phyloP scores from a whole-genome alignment of 1,284 basidiomycete genomes.

The Laetiporus sulphureus region DNA sequence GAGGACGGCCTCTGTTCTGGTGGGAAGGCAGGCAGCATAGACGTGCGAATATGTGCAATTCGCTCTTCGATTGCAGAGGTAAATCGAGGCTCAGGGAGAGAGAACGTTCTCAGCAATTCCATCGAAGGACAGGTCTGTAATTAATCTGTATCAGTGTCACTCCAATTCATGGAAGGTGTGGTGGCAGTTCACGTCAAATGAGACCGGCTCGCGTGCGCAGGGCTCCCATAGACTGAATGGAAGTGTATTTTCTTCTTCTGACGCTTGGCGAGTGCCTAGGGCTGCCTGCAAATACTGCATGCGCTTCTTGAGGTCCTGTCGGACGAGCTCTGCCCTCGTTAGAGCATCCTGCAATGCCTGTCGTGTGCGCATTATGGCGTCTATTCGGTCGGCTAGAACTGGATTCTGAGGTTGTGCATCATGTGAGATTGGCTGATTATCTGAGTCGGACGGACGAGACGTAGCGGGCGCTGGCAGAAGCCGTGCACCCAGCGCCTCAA shows the following conservation, averaged over 20 bases:
- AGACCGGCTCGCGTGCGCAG: slow-evolving; percentile 3
- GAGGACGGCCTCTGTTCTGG: slow-evolving; percentile 7
- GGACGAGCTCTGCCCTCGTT: slow-evolving; percentile 7
- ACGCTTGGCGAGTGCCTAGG: not conserved
- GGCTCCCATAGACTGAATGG: slow-evolving; percentile 10
- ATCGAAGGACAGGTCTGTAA: slow-evolving; percentile 2
- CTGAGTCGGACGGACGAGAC: not conserved
- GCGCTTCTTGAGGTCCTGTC: slow-evolving; percentile 9
- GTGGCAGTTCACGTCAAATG: slow-evolving; percentile 2
- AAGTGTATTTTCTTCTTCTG: not conserved
- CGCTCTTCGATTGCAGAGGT: slow-evolving; percentile 16
- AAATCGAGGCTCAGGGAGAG: slow-evolving; percentile 3
- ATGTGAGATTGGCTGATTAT: not conserved
- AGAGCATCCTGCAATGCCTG: slow-evolving; percentile 12
- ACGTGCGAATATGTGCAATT: slow-evolving; percentile 17
- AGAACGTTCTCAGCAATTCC: not conserved
- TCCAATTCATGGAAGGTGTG: no score
- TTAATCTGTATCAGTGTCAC: no score
- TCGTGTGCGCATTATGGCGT: slow-evolving; percentile 1
- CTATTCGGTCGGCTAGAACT: slow-evolving; percentile 3
- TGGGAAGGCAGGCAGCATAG: slow-evolving; percentile 15
- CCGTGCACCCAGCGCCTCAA: slow-evolving; percentile 13
- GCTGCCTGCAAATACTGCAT: slow-evolving; percentile 4
- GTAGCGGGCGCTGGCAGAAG: slow-evolving; percentile 9
- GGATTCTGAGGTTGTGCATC: not conserved